Conservation (phyloP, 148 eudicot species). For the Chenopodium berlandieri region DNA sequence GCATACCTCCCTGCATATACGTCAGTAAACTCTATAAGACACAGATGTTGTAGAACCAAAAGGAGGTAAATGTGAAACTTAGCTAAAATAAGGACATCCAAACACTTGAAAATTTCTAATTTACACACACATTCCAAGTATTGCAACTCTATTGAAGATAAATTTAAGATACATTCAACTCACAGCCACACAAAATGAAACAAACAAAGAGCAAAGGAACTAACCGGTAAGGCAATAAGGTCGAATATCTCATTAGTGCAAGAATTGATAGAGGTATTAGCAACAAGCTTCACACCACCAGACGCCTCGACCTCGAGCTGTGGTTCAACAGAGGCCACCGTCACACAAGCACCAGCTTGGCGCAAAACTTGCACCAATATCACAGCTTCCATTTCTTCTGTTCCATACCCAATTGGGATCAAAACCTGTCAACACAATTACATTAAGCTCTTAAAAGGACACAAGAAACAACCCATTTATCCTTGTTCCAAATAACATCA, state of each 20-base stretch:
- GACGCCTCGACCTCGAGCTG: slow-evolving; percentile 75
- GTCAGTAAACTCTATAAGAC: slow-evolving; percentile 3
- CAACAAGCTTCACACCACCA: slow-evolving; percentile 73
- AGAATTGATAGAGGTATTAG: slow-evolving; percentile 56
- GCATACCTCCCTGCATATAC: slow-evolving; percentile 87
- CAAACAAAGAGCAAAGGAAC: slow-evolving; percentile 13
- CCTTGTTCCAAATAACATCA: neutral
- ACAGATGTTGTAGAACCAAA: neutral
- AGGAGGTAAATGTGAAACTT: neutral
- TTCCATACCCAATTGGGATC: slow-evolving; percentile 87
- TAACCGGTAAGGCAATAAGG: slow-evolving; percentile 86
- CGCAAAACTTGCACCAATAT: slow-evolving; percentile 70
- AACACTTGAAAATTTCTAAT: neutral
- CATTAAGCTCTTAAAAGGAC: neutral
- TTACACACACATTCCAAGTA: neutral
- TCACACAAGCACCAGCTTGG: slow-evolving; percentile 80
- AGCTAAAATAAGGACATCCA: neutral
- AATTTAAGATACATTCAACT: neutral
- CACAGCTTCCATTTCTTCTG: slow-evolving; percentile 96
- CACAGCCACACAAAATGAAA: neutral
- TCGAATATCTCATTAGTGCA: slow-evolving; percentile 66
- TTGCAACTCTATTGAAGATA: neutral
- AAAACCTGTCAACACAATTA: slow-evolving; percentile 47
- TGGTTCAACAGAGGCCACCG: slow-evolving; percentile 84
- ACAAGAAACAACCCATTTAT: neutral